Conservation (phyloP, 1,284 basidiomycete genomes). For the Volvariella surrecta region DNA sequence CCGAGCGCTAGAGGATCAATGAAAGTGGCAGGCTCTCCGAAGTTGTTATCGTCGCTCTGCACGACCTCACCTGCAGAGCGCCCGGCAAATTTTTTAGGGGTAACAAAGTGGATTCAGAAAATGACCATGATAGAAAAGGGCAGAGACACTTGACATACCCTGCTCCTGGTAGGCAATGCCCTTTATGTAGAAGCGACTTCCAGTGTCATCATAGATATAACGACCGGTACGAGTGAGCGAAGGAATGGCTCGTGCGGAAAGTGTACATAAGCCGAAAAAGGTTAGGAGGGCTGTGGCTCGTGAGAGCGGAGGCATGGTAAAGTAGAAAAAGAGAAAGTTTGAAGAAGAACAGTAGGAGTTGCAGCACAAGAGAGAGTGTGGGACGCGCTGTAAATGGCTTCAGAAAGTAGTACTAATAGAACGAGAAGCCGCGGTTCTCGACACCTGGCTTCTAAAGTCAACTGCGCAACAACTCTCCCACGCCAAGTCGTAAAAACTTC, state of each 20-base stretch:
- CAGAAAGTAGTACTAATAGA: conserved; percentile 7
- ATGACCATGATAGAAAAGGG: neutral
- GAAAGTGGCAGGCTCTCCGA: conserved; percentile 73
- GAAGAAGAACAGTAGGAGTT: conserved; percentile 8
- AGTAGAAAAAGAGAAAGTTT: conserved; percentile 2
- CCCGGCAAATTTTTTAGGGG: neutral
- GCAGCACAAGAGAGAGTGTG: conserved; percentile 10
- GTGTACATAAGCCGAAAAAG: conserved; percentile 19
- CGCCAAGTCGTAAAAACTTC: neutral
- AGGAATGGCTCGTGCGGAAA: conserved; percentile 44
- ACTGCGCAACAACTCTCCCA: neutral
- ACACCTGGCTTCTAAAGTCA: neutral
- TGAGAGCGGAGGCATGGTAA: conserved; percentile 18
- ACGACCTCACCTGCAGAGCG: conserved; percentile 37
- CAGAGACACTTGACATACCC: conserved; percentile 34
- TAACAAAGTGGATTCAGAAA: conserved; percentile 2
- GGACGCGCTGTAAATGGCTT: conserved; percentile 8
- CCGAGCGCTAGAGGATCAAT: conserved; percentile 69
- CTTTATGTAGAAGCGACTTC: conserved; percentile 83
- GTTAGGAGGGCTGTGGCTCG: conserved; percentile 22
- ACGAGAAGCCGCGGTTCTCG: neutral
- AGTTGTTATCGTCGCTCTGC: conserved; percentile 49
- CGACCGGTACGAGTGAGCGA: conserved; percentile 58
- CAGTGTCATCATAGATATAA: conserved; percentile 72
- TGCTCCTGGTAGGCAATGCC: conserved; percentile 88